Conservation (phyloP, 805 yeast genomes). For the Nakazawaea molendinolei region DNA sequence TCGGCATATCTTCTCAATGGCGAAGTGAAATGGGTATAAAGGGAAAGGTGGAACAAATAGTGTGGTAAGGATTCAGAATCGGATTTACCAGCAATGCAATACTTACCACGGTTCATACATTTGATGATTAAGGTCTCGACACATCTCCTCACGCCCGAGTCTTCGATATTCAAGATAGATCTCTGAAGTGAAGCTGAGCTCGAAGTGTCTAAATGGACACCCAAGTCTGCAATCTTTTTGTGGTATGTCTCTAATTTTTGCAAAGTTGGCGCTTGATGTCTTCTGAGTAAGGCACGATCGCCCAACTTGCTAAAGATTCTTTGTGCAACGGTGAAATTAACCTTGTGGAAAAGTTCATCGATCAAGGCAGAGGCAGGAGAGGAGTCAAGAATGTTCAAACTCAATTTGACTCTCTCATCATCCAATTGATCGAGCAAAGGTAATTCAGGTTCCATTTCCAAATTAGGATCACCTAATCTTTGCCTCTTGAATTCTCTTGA, state of each 20-base stretch:
- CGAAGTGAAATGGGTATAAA: slow-evolving; percentile 89
- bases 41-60: slow-evolving; percentile 73
- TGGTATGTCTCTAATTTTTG: slow-evolving; percentile 76
- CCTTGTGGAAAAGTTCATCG: slow-evolving; percentile 73
- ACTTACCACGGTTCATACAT: slow-evolving; percentile 79
- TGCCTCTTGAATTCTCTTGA: slow-evolving; percentile 67
- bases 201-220: slow-evolving; percentile 66
- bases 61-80: slow-evolving; percentile 76
- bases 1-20: slow-evolving; percentile 93
- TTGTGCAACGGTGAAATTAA: slow-evolving; percentile 81
- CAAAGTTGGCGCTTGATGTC: slow-evolving; percentile 79
- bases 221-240: slow-evolving; percentile 59
- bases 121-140: slow-evolving; percentile 76
- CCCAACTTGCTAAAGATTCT: slow-evolving; percentile 71
- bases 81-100: slow-evolving; percentile 80
- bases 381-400: slow-evolving; percentile 65
- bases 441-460: slow-evolving; percentile 45
- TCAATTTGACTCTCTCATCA: slow-evolving; percentile 72
- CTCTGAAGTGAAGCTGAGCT: slow-evolving; percentile 64
- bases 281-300: slow-evolving; percentile 74
- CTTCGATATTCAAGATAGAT: slow-evolving; percentile 59
- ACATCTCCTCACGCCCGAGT: slow-evolving; percentile 58
- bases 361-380: slow-evolving; percentile 50
- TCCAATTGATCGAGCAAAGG: slow-evolving; percentile 75
- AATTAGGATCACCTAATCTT: slow-evolving; percentile 44